These are phyloP conservation scores for Bipolaris bicolor DNA, from an alignment of 2,329 filamentous ascomycete genomes.

Conservation along the genomic window DNA sequence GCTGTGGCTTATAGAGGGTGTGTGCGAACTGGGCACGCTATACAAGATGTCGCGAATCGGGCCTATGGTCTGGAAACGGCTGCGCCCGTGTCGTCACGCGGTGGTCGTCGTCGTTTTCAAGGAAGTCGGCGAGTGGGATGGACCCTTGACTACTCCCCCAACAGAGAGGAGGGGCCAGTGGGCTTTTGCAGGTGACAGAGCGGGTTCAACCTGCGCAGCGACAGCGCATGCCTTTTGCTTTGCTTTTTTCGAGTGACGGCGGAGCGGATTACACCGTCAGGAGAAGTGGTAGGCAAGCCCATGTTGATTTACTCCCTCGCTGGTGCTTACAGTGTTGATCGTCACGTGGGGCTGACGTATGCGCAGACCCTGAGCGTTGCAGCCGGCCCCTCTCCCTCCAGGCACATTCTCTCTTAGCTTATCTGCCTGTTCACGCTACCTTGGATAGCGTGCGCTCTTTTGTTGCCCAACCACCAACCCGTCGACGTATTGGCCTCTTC, in stretches of 20 bases:
- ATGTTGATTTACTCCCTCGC: slow-evolving; percentile 6
- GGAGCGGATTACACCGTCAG: background rate
- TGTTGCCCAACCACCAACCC: slow-evolving; percentile 2
- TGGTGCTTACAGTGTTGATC: slow-evolving; percentile 10
- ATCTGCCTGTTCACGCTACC: slow-evolving; percentile 9
- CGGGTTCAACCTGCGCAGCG: background rate
- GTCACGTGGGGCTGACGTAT: slow-evolving; percentile 19
- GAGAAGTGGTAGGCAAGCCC: slow-evolving; percentile 1
- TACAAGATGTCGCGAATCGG: slow-evolving; percentile 14
- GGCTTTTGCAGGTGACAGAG: background rate
- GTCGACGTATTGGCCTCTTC: background rate
- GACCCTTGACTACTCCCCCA: slow-evolving; percentile 14
- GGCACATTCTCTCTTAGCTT: slow-evolving; percentile 6
- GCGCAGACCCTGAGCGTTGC: slow-evolving; percentile 13
- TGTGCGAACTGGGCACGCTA: slow-evolving; percentile 2
- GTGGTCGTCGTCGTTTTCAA: slow-evolving; percentile 17
- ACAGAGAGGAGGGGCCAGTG: background rate
- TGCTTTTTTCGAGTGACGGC: background rate
- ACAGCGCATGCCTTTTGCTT: background rate
- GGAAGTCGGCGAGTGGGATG: slow-evolving; percentile 21
- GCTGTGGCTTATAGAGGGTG: background rate
- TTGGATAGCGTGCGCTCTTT: background rate
- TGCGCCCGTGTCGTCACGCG: slow-evolving; percentile 18
- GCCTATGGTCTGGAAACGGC: slow-evolving; percentile 9
- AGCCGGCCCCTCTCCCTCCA: slow-evolving; percentile 1